Base-by-base conservation (phyloP, 306 rosid species). In the Dalbergia oliveri region DNA sequence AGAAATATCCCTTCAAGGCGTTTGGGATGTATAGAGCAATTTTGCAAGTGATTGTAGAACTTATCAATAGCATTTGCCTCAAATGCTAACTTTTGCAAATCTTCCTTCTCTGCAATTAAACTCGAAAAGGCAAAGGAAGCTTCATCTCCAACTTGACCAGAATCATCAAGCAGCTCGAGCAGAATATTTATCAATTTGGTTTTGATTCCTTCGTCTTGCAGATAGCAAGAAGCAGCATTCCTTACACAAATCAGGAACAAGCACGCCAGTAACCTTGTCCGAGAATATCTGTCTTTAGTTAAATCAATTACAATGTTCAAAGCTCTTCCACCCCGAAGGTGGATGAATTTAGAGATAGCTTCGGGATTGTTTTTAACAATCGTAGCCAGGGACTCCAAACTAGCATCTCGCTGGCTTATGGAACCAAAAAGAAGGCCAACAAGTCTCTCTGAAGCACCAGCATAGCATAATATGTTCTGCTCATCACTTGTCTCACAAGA, bases 151-250 rank as follows among this genome's bases (percentile, higher is more conserved):
- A 93, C 94, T 86, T 87, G 97, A 86, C 94, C 90, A 34, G 90
- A 89, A 83, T 91, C 97, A 80, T 93, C 97, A 73, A 91, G 91
- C 79, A 95, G 97, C 89, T 95, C 98, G 61, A 95, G 99, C 84
- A 95, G 88, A 81, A 89, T 87, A 77, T 89, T 35, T 47, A 95
- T 89, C 92, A 95, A 83, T 81, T 95, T 90, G 69, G 86, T 88
- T 84, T 89, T 91, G 76, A 91, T 90, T 77, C 92, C 96, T 71
- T 86, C 57, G 72, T 93, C 97, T 84, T 93, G 97, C 75, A 95
- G 86, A 84, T 86, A 70, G 87, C 84, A 78, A 47, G 94, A 75
- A 34, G 94, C 90, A n/a, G 92, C 82, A 85, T 95, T 95, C 86
- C 90, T 93, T 66, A 93, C 86, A 63, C 88, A 91, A 73, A 93